A percentile compares a stretch with the other conserved stretches of the same genome.
These are phyloP conservation scores for Lipomyces mesembrius DNA, from an alignment of 805 yeast genomes.

Conservation along the genomic window DNA sequence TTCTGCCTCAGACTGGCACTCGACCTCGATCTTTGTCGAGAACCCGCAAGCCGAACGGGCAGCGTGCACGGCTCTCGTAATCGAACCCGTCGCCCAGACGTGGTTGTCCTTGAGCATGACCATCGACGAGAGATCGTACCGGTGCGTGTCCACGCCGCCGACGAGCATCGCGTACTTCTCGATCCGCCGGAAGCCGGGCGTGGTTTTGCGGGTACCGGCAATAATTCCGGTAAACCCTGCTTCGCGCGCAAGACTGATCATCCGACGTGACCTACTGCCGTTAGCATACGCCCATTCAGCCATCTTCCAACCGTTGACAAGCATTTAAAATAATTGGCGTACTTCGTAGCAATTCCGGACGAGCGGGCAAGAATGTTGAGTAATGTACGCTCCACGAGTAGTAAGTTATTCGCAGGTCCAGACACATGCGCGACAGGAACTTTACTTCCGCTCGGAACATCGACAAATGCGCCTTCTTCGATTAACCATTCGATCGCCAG, in stretches of 20 bases:
- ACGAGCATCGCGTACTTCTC: constrained; percentile 95
- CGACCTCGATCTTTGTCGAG: constrained; percentile 89
- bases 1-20: constrained; percentile 80
- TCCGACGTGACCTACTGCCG: constrained; percentile 50
- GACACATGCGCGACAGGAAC: constrained; percentile 73
- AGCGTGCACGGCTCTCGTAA: constrained; percentile 74
- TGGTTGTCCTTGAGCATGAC: constrained; percentile 96
- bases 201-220: constrained; percentile 97
- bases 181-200: constrained; percentile 86
- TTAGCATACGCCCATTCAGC: not conserved
- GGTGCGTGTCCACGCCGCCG: constrained; percentile 92
- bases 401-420: constrained; percentile 79
- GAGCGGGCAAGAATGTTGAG: constrained; percentile 79
- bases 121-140: constrained; percentile 91
- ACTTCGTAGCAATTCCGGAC: constrained; percentile 83
- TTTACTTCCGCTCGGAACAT: constrained; percentile 55
- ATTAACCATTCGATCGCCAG: constrained; percentile 72
- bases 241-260: constrained; percentile 64
- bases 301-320: not conserved
- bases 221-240: constrained; percentile 79
- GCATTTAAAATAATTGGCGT: not conserved
- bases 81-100: constrained; percentile 89
- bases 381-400: constrained; percentile 85
- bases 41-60: constrained; percentile 88
- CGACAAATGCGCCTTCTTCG: constrained; percentile 67